A percentile compares a stretch with the other conserved stretches of the same genome.
phyloP scores from a whole-genome alignment of 1,284 basidiomycete genomes.

The Ceratobasidium sp. region DNA sequence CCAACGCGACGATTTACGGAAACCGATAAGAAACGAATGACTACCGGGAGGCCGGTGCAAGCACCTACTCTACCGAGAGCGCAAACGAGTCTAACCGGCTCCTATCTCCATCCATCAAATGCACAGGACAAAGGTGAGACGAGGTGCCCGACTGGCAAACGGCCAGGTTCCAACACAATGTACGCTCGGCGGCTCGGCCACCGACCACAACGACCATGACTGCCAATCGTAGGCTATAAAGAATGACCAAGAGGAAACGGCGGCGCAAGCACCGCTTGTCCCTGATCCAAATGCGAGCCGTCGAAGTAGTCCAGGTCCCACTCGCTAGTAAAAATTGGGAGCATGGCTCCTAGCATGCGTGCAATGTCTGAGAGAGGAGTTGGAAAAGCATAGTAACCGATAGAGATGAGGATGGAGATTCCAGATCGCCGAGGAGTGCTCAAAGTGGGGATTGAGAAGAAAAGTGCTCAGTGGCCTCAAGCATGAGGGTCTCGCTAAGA shows the following conservation, averaged over 20 bases:
- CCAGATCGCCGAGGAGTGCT: constrained; percentile 9
- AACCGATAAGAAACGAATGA: background rate
- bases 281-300: constrained; percentile 19
- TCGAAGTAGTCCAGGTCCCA: background rate
- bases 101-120: constrained; percentile 22
- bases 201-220: constrained; percentile 6
- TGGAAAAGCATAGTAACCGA: constrained; percentile 41
- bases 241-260: constrained; percentile 20
- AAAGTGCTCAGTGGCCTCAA: constrained; percentile 78
- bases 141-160: constrained; percentile 22
- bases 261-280: constrained; percentile 26
- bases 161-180: background rate
- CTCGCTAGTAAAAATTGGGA: constrained; percentile 17
- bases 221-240: constrained; percentile 22
- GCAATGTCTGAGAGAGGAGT: constrained; percentile 19
- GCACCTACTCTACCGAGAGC: constrained; percentile 35
- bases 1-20: constrained; percentile 18
- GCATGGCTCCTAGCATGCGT: background rate
- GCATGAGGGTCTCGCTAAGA: constrained; percentile 88
- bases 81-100: constrained; percentile 10
- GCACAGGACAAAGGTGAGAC: constrained; percentile 6
- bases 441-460: constrained; percentile 32
- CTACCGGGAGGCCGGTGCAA: constrained; percentile 22
- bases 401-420: background rate
- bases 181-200: constrained; percentile 40